Base-by-base conservation (phyloP, 805 yeast species). In the Wickerhamomyces rabaulensis region DNA sequence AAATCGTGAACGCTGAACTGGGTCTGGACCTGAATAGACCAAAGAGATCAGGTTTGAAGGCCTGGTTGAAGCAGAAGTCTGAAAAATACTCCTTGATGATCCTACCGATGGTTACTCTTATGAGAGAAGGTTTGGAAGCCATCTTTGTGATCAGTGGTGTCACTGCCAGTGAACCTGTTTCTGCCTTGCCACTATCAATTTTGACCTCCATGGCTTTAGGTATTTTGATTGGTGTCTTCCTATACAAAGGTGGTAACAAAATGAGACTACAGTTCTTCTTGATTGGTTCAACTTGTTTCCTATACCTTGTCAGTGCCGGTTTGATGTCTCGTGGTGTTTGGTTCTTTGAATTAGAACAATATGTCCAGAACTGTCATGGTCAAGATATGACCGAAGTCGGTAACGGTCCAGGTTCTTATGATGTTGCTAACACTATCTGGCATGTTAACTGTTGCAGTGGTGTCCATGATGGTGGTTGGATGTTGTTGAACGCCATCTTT, bases 401-500 rank as follows among this genome's bases (percentile, higher is more conserved):
- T 2, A 83, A 84, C 36, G 97, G 97, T 0, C 96, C 96, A 0
- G 97, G 97, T 0, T 85, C 95, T 0, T 90, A 90, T 61, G 96
- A 90, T 59, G 82, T 89, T 29, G 55, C 78, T 17, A 77, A 74
- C 40, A 79, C 91, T 9, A 82, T 90, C 2, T 90, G 97, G 97
- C 97, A 90, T 64, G 96, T 90, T 25, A 88, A 90, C 67, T 89
- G 96, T 64, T 90, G 97, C 67, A 88, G 89, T 63, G 95, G 96
- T 25, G 82, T 87, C 52, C 85, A 78, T 16, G 97, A 90, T 58
- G 96, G 95, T 13, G 84, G 85, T 29, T 90, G 95, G 95, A 89
- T 90, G 95, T 73, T 90, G 39, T 73, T 87, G 57, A 89, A 89
- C 41, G 97, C 96, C 1, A 69, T 90, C 8, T 74, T 90, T 46